Conservation (phyloP, 305 asterid species). For the Caryopteris hybrid region DNA sequence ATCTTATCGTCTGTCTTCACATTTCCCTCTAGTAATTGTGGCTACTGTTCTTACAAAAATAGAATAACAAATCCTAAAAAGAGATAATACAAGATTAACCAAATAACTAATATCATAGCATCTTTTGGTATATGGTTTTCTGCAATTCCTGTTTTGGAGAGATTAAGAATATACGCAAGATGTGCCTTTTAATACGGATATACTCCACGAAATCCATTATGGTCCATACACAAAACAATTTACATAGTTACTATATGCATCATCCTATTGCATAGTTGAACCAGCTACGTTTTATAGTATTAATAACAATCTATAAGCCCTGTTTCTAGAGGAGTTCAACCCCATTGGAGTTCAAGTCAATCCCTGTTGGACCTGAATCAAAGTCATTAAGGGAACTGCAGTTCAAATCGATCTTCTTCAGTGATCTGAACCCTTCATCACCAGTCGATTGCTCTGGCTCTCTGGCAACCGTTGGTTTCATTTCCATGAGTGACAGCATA, state of each 20-base stretch:
- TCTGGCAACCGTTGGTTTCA: conserved; percentile 30
- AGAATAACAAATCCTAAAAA: background rate
- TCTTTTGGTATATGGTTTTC: background rate
- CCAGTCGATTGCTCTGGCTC: conserved; percentile 7
- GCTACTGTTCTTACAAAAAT: background rate
- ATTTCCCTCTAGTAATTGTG: background rate
- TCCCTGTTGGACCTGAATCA: conserved; percentile 40
- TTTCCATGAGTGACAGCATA: conserved; percentile 50
- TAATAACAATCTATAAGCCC: conserved; percentile 11
- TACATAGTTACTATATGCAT: conserved; percentile 20
- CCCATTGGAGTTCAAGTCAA: conserved; percentile 58
- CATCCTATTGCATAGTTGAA: conserved; percentile 18
- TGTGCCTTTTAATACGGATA: conserved; percentile 18
- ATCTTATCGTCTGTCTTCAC: background rate
- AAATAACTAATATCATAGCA: background rate
- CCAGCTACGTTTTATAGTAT: conserved; percentile 12
- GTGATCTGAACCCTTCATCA: conserved; percentile 20
- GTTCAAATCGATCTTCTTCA: conserved; percentile 55
- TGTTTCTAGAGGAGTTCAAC: conserved; percentile 24
- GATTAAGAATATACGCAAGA: conserved; percentile 15
- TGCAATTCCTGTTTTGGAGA: background rate
- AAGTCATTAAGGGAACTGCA: conserved; percentile 38
- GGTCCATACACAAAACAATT: conserved; percentile 25
- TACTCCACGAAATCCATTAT: conserved; percentile 18
- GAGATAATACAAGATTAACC: background rate